A percentile compares a stretch with the other conserved stretches of the same genome.
phyloP scores from a whole-genome alignment of 1,284 basidiomycete genomes.

The Microbotryomycetes sp. region DNA sequence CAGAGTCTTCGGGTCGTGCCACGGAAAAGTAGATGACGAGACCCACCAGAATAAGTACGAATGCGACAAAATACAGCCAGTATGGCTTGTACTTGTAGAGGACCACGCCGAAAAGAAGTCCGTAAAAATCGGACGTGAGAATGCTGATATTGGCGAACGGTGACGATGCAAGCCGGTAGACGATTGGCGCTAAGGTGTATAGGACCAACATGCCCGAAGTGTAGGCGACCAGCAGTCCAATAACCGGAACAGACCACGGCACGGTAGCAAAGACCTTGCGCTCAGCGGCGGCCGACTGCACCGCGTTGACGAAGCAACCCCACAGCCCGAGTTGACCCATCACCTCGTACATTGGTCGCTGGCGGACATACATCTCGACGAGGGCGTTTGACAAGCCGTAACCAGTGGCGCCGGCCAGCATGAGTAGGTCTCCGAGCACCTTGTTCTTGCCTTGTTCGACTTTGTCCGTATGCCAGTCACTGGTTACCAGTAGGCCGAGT shows the following conservation, averaged over 20 bases:
- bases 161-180: conserved; percentile 73
- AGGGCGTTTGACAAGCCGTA: conserved; percentile 81
- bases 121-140: conserved; percentile 75
- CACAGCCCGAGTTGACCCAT: conserved; percentile 77
- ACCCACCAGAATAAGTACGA: conserved; percentile 25
- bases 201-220: conserved; percentile 62
- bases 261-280: conserved; percentile 56
- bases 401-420: conserved; percentile 71
- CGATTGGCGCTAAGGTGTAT: conserved; percentile 72
- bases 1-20: conserved; percentile 23
- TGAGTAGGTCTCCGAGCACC: conserved; percentile 74
- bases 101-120: conserved; percentile 66
- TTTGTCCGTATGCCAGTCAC: conserved; percentile 33
- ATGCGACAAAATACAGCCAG: conserved; percentile 24
- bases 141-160: conserved; percentile 69
- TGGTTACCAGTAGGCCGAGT: conserved; percentile 50
- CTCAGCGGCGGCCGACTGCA: conserved; percentile 64
- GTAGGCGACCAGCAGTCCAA: conserved; percentile 65
- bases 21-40: conserved; percentile 27
- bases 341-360: conserved; percentile 64
- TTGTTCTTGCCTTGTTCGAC: conserved; percentile 50
- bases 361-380: conserved; percentile 75
- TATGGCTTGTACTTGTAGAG: conserved; percentile 31
- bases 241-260: conserved; percentile 61
- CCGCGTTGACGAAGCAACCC: conserved; percentile 67